These are phyloP conservation scores for Kuraishia ogatae DNA, from an alignment of 805 yeast species.

Conservation along the genomic window DNA sequence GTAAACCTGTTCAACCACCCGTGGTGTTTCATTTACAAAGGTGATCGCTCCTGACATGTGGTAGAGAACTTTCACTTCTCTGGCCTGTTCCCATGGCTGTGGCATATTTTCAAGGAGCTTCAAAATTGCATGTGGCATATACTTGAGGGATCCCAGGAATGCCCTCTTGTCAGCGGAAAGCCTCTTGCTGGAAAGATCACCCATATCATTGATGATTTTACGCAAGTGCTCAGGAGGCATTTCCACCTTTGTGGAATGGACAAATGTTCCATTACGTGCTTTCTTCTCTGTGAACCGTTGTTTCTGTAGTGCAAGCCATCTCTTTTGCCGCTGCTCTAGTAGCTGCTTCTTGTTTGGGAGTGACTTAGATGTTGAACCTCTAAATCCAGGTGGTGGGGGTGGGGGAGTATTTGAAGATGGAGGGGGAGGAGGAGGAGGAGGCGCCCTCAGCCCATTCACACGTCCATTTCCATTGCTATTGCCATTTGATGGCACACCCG, in stretches of 20 bases:
- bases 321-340: slow-evolving; percentile 34
- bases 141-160: slow-evolving; percentile 84
- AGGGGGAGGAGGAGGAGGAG: slow-evolving; percentile 1
- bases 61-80: slow-evolving; percentile 81
- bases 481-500: slow-evolving; percentile 1
- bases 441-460: neutral
- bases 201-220: slow-evolving; percentile 74
- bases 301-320: slow-evolving; percentile 62
- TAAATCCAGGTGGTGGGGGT: slow-evolving; percentile 25
- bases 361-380: slow-evolving; percentile 17
- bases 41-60: slow-evolving; percentile 93
- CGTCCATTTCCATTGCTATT: slow-evolving; percentile 4
- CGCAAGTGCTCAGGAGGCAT: slow-evolving; percentile 94
- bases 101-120: slow-evolving; percentile 95
- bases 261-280: slow-evolving; percentile 32
- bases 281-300: slow-evolving; percentile 33
- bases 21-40: slow-evolving; percentile 84
- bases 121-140: slow-evolving; percentile 90
- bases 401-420: slow-evolving; percentile 7
- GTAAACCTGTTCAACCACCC: slow-evolving; percentile 88
- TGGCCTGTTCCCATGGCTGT: slow-evolving; percentile 91
- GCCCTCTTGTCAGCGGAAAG: slow-evolving; percentile 81
- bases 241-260: slow-evolving; percentile 57
- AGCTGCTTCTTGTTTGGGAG: slow-evolving; percentile 9
- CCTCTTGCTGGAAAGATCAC: slow-evolving; percentile 72